These are phyloP conservation scores for Blastomyces silverae DNA, from an alignment of 2,329 filamentous ascomycete genomes.

Conservation along the genomic window DNA sequence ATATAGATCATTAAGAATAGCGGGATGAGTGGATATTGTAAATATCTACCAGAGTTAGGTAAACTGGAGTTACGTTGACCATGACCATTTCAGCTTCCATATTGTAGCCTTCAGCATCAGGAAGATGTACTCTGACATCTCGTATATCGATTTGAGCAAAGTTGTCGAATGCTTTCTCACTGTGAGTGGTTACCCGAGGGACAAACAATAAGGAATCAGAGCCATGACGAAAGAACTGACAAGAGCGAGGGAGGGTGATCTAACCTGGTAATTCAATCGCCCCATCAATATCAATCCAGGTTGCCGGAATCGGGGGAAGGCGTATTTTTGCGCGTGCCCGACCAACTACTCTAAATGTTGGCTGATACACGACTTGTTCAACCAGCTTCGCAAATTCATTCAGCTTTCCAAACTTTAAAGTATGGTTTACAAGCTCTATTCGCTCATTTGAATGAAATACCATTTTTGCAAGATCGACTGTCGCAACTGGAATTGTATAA, in stretches of 20 bases:
- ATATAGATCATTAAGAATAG: background rate
- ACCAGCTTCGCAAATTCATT: constrained; percentile 13
- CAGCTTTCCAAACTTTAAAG: constrained; percentile 2
- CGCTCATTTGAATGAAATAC: constrained; percentile 7
- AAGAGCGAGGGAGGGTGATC: background rate
- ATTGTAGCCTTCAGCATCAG: constrained; percentile 12
- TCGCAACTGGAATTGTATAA: background rate
- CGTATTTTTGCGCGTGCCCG: constrained; percentile 10
- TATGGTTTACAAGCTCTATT: constrained; percentile 5
- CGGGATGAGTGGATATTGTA: background rate
- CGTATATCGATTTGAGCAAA: constrained; percentile 9
- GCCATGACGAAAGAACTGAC: background rate
- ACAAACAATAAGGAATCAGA: background rate
- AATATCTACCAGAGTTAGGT: constrained; percentile 9
- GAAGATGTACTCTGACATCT: background rate
- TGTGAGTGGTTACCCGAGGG: background rate
- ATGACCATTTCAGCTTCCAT: constrained; percentile 1
- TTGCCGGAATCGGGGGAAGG: constrained; percentile 3
- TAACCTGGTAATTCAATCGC: constrained; percentile 11
- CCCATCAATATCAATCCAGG: constrained; percentile 12
- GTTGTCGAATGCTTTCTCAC: constrained; percentile 10
- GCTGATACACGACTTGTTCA: background rate
- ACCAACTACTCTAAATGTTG: constrained; percentile 1
- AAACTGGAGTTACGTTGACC: constrained; percentile 6
- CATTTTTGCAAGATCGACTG: constrained; percentile 9